A percentile compares a stretch with the other conserved stretches of the same genome.
Conservation (phyloP, 306 rosid species). For the Rubus parviflorus region DNA sequence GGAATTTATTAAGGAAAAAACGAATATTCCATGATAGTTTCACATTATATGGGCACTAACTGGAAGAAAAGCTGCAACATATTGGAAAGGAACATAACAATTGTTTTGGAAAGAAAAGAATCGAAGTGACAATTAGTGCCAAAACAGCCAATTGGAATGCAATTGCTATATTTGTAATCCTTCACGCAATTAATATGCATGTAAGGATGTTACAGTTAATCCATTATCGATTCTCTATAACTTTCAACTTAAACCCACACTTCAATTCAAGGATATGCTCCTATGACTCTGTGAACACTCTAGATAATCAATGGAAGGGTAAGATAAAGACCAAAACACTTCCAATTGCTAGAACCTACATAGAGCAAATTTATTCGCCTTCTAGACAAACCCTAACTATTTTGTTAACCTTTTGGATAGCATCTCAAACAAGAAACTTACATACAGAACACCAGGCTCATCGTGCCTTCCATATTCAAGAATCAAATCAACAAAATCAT, state of each 20-base stretch:
- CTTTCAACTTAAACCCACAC: not conserved
- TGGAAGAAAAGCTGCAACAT: not conserved
- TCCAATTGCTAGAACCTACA: not conserved
- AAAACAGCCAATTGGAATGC: not conserved
- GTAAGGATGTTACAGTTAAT: not conserved
- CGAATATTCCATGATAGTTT: not conserved
- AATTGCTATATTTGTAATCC: not conserved
- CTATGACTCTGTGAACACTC: not conserved
- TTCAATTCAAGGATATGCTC: not conserved
- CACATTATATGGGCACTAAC: not conserved
- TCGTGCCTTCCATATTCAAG: not conserved
- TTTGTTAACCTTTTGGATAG: not conserved
- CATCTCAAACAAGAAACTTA: not conserved
- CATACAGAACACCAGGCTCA: not conserved
- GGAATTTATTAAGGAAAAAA: not conserved
- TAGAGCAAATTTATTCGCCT: not conserved
- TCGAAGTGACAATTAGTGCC: not conserved
- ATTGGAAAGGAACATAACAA: not conserved
- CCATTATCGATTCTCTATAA: not conserved
- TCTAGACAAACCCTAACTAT: not conserved
- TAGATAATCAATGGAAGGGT: not conserved
- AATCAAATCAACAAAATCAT: not conserved
- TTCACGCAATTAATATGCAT: not conserved
- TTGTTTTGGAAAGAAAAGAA: not conserved
- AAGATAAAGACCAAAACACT: not conserved